Evolutionary conservation across 345 rosid species (phyloP), one percentile per base, ranked within the genome.

Genomic region (Camelina neglecta): DNA sequence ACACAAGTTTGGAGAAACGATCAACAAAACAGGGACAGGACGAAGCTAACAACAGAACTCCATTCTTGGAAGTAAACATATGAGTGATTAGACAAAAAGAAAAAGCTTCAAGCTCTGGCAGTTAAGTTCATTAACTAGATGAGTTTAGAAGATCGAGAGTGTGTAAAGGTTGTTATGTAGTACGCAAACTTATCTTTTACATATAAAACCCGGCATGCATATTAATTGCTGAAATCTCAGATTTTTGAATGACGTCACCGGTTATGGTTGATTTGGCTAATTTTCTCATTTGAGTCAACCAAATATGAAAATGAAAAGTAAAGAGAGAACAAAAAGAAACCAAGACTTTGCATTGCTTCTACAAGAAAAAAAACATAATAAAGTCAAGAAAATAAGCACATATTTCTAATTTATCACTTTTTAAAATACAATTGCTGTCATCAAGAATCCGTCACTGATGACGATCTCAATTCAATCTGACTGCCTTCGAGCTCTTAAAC

Each of bases 51-150:
- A 73, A 69, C 68, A 89, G 97, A 86, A 76, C 89, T 71, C 97
- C 93, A 13, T 91, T 93, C 39, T 49, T 87, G 10, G 82, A 85
- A 66, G 80, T 91, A 71, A 91, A 91, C 80, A 84, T 79, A 80
- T 72, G 73, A 72, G 4, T 20, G 42, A 60, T 24, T 13, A 35
- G 11, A 23, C 5, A 13, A 4, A 23, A 18, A n/a, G 3, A 35
- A 42, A 1, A 8, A 13, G 64, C 47, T 54, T 42, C 21, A 8
- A 31, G 35, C 16, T 55, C 31, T 64, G 3, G 55, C 48, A 10
- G 41, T 74, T 62, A 35, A 56, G 66, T 9, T 64, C 55, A 21
- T 77, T 59, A 57, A 47, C 76, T 77, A 66, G 31, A 70, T 77
- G 72, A 71, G 71, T 45, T 38, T 62, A 60, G 58, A 69, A 21